These are phyloP conservation scores for Trypanosoma scelopori DNA, from an alignment of 208 protist genomes.

Conservation along the genomic window DNA sequence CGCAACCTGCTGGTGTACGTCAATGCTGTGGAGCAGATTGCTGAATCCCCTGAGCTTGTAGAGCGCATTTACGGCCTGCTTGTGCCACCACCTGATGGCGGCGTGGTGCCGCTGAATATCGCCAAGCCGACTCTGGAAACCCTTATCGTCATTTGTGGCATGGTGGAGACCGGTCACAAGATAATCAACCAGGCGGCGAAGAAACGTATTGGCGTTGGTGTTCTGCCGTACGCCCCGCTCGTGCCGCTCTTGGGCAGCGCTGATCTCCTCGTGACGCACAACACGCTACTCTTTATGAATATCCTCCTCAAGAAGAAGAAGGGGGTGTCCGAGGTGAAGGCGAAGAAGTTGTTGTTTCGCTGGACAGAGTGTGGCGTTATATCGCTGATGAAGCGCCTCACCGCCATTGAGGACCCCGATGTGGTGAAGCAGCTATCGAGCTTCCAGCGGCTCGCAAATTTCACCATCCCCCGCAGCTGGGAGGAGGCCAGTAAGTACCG, in stretches of 20 bases:
- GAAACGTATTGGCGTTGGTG: constrained; percentile 21
- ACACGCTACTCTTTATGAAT: constrained; percentile 39
- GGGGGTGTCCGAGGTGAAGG: constrained; percentile 25
- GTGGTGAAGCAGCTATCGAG: constrained; percentile 27
- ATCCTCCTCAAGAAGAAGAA: constrained; percentile 37
- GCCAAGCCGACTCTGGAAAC: constrained; percentile 44
- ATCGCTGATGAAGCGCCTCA: constrained; percentile 27
- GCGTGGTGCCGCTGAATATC: constrained; percentile 20
- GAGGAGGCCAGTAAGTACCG: constrained; percentile 36
- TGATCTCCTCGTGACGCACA: constrained; percentile 34
- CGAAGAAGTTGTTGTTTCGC: constrained; percentile 36
- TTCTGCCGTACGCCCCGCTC: constrained; percentile 32
- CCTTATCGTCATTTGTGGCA: constrained; percentile 38
- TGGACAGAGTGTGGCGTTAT: constrained; percentile 37
- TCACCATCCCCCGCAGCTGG: constrained; percentile 36
- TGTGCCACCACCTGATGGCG: constrained; percentile 21
- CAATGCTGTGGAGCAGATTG: constrained; percentile 42
- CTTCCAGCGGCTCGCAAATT: constrained; percentile 31
- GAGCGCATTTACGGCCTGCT: constrained; percentile 38
- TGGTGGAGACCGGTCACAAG: constrained; percentile 28
- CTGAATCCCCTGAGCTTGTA: constrained; percentile 32
- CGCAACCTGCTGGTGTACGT: constrained; percentile 36
- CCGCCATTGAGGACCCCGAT: constrained; percentile 30
- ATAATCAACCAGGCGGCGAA: constrained; percentile 39
- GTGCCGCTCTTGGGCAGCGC: constrained; percentile 24